phyloP scores from a whole-genome alignment of 1,284 basidiomycete species.

The Ustilago nuda region DNA sequence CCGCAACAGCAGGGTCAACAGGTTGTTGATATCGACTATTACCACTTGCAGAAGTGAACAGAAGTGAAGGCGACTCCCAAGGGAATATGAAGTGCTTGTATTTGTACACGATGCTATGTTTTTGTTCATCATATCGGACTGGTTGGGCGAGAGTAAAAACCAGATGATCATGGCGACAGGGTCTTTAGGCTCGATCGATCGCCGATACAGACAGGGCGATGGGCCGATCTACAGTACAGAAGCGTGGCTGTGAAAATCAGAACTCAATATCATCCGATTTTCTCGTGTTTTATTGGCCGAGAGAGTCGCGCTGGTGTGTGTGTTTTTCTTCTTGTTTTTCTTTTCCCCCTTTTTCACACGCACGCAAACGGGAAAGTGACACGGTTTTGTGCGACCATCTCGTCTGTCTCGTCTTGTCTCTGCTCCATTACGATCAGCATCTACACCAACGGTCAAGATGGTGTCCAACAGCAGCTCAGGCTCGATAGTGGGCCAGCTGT shows the following conservation, averaged over 20 bases:
- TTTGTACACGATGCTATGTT: neutral
- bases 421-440: neutral
- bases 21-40: conserved; percentile 29
- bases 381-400: neutral
- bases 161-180: neutral
- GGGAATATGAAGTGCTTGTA: neutral
- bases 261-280: conserved; percentile 9
- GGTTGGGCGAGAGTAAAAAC: no score
- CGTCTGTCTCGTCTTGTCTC: neutral
- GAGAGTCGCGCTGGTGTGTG: neutral
- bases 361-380: neutral
- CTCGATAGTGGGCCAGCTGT: conserved; percentile 38
- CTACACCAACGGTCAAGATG: neutral
- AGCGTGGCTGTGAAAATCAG: neutral
- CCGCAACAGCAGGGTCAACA: conserved; percentile 14
- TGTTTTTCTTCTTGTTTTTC: neutral
- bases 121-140: neutral
- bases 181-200: neutral
- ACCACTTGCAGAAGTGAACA: conserved; percentile 31
- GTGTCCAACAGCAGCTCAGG: neutral
- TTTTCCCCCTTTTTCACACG: neutral
- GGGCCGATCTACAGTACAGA: neutral
- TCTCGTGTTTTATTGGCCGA: neutral
- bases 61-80: neutral
- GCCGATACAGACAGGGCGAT: neutral